phyloP scores from a whole-genome alignment of 106 monocot genomes.

The Vanilla planifolia region DNA sequence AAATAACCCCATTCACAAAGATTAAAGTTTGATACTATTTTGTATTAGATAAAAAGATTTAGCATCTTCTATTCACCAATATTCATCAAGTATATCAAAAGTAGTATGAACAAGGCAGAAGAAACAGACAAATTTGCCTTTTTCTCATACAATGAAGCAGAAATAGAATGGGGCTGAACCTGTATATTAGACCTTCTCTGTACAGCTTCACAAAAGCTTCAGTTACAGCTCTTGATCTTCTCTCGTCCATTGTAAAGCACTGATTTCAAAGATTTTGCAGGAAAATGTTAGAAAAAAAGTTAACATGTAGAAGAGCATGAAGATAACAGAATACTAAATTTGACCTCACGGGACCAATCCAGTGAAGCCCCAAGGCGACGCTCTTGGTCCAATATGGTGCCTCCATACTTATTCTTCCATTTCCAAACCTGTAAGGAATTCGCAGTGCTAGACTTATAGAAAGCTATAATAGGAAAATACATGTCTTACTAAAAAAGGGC shows the following conservation, averaged over 20 bases:
- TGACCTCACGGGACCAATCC: conserved; percentile 95
- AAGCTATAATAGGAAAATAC: conserved; percentile 3
- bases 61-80: too few species aligned
- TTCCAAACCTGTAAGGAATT: conserved; percentile 68
- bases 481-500: neutral
- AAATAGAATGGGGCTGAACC: conserved; percentile 8
- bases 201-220: conserved; percentile 27
- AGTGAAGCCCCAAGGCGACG: conserved; percentile 89
- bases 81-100: too few species aligned
- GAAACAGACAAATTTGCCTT: too few species aligned
- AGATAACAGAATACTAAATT: conserved; percentile 3
- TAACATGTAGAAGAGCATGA: neutral
- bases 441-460: neutral
- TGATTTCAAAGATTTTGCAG: conserved; percentile 1
- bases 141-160: neutral
- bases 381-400: conserved; percentile 87
- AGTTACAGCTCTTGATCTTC: conserved; percentile 17
- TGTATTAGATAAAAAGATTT: too few species aligned
- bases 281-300: neutral
- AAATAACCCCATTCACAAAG: too few species aligned
- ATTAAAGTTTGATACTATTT: too few species aligned
- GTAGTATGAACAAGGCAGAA: too few species aligned
- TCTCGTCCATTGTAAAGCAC: conserved; percentile 29
- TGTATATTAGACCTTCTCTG: conserved; percentile 28
- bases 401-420: conserved; percentile 94